A percentile compares a stretch with the other conserved stretches of the same genome.
Evolutionary conservation across 441 rosid species (phyloP).

Genomic region (Croton laevigatus): DNA sequence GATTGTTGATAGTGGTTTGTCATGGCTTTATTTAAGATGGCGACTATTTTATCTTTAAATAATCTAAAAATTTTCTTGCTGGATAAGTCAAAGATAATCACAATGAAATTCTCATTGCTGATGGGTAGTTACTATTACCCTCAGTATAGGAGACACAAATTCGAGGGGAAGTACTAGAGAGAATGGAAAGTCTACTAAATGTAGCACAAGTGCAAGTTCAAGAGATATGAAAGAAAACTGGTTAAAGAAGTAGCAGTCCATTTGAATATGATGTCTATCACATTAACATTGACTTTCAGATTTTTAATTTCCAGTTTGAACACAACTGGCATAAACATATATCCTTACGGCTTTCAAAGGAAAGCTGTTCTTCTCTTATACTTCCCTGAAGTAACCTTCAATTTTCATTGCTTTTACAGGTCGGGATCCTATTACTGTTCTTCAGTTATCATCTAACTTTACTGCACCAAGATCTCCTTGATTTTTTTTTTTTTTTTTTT

Average conservation of each 20-base stretch:
- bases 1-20: neutral
- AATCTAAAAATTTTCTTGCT: neutral
- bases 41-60: neutral
- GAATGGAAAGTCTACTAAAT: neutral
- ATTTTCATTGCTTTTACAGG: neutral
- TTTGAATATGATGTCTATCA: neutral
- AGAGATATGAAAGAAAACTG: neutral
- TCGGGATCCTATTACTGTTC: neutral
- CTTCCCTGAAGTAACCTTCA: neutral
- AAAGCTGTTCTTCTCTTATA: neutral
- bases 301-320: neutral
- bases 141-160: neutral
- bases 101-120: neutral
- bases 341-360: neutral
- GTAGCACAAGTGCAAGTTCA: neutral
- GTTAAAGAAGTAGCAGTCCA: neutral
- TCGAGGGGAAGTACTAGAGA: neutral
- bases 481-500: neutral
- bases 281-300: neutral
- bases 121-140: neutral
- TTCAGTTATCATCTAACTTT: neutral
- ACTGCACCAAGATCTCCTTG: constrained; percentile 1
- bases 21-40: neutral
- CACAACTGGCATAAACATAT: neutral
- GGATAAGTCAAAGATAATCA: neutral